Evolutionary conservation across 2,329 filamentous ascomycete genomes (phyloP).

Genomic region (Pseudocercospora cruenta): DNA sequence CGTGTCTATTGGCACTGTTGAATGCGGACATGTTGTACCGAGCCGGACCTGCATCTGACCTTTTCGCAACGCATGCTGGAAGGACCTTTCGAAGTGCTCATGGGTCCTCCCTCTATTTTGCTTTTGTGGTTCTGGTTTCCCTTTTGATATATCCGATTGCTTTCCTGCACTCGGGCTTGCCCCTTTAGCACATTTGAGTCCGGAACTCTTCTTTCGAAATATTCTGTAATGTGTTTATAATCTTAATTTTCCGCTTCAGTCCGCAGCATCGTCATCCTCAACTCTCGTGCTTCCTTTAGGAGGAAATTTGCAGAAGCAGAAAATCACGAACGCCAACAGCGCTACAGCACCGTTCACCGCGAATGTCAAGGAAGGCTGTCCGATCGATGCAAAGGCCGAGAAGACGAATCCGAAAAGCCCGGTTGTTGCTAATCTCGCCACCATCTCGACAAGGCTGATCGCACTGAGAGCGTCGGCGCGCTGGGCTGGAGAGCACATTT

Average conservation of each 20-base stretch:
- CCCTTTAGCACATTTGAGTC: background rate
- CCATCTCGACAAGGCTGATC: slow-evolving; percentile 71
- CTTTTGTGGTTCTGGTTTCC: background rate
- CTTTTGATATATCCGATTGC: background rate
- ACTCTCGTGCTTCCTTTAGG: slow-evolving; percentile 44
- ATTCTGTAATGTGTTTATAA: background rate
- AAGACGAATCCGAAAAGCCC: slow-evolving; percentile 69
- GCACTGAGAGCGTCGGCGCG: slow-evolving; percentile 69
- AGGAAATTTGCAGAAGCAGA: slow-evolving; percentile 52
- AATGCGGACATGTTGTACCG: background rate
- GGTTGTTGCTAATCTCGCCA: slow-evolving; percentile 66
- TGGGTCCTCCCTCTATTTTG: background rate
- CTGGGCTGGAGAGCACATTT: slow-evolving; percentile 66
- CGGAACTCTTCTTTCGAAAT: background rate
- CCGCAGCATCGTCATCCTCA: slow-evolving; percentile 18
- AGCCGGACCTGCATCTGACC: background rate
- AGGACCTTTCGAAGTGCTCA: background rate
- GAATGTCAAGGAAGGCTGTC: slow-evolving; percentile 66
- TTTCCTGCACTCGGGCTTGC: background rate
- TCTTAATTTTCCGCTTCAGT: background rate
- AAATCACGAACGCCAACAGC: slow-evolving; percentile 53
- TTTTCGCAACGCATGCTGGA: background rate
- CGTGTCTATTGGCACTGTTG: background rate
- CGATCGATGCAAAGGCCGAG: slow-evolving; percentile 63
- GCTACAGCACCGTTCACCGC: slow-evolving; percentile 67